phyloP scores from a whole-genome alignment of 805 yeast species.

The Sugiyamaella americana region DNA sequence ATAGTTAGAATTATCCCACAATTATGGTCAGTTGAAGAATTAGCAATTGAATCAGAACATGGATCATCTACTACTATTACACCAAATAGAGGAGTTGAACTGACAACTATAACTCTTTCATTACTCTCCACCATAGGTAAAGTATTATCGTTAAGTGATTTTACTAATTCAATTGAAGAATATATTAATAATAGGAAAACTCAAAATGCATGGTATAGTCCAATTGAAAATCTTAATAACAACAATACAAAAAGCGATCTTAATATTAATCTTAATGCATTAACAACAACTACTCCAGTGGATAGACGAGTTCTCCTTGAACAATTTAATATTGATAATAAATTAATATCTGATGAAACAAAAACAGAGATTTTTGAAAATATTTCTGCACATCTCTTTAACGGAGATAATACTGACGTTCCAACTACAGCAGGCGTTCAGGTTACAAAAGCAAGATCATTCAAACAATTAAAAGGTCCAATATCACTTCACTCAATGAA shows the following conservation, averaged over 20 bases:
- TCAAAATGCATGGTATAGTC: neutral
- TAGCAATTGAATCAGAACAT: neutral
- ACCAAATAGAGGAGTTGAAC: neutral
- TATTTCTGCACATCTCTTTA: neutral
- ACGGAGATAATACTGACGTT: slow-evolving; percentile 5
- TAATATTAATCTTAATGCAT: neutral
- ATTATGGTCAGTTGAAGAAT: neutral
- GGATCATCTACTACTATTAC: neutral
- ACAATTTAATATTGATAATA: neutral
- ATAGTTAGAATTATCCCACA: slow-evolving; percentile 5
- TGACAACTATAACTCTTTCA: neutral
- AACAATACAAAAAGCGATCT: too few relatives aligned
- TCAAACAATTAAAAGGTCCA: slow-evolving; percentile 14
- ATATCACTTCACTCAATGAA: slow-evolving; percentile 1
- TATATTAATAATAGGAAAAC: neutral
- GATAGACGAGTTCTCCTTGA: neutral
- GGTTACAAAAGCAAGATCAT: slow-evolving; percentile 16
- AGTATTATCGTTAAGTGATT: neutral
- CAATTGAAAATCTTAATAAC: neutral
- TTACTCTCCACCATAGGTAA: neutral
- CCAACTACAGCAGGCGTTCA: slow-evolving; percentile 8
- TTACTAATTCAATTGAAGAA: neutral
- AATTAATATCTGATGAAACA: slow-evolving; percentile 6
- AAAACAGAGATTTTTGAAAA: slow-evolving; percentile 10
- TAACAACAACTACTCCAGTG: neutral